Base-by-base conservation (phyloP, 139 green algal species). In the Chlorokybus atmophyticus region DNA sequence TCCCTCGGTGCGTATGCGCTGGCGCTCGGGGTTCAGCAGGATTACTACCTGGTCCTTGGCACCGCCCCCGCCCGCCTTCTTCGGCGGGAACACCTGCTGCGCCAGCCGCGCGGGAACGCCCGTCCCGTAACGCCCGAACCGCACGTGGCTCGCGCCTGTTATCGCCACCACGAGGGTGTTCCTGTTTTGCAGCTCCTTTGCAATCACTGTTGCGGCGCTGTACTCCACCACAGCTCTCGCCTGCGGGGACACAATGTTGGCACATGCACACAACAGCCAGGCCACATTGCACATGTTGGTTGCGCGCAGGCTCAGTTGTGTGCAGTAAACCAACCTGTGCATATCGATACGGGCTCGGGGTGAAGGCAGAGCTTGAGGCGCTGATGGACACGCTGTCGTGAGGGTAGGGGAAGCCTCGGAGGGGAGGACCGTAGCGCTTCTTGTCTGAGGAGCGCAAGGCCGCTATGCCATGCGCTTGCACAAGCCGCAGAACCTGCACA, bases 11-110 rank as follows among this genome's bases (percentile, higher is more conserved):
- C 56, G 55, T 17, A 24, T 7, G 10, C 8, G 42, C 56, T 70
- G 62, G 26, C 55, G 32, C 42, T 68, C 62, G 39, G 62, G 62
- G 42, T 70, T 70, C 7, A 70, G 56, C 55, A 70, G 27, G 29
- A 70, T 54, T 21, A 67, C 52, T 8, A 25, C 31, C 55, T 69
- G 60, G 32, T 28, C 48, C 23, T 55, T n/a, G n/a, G n/a, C n/a
- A n/a, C n/a, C n/a, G n/a, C n/a, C n/a, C 14, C 25, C 48, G 23
- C 48, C 42, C 48, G 57, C 25, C 57, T 61, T 60, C 4, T 50
- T 52, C n/a, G n/a, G n/a, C n/a, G n/a, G n/a, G n/a, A n/a, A n/a
- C 39, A 69, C 19, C 55, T 60, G 59, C 19, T 29, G 21, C 6
- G 55, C 55, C 19, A 69, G 38, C 8, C 60, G 60, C 39, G 55